Evolutionary conservation across 106 monocot species (phyloP), one percentile per base, ranked within the genome.

Genomic region (Iris macrosiphon): DNA sequence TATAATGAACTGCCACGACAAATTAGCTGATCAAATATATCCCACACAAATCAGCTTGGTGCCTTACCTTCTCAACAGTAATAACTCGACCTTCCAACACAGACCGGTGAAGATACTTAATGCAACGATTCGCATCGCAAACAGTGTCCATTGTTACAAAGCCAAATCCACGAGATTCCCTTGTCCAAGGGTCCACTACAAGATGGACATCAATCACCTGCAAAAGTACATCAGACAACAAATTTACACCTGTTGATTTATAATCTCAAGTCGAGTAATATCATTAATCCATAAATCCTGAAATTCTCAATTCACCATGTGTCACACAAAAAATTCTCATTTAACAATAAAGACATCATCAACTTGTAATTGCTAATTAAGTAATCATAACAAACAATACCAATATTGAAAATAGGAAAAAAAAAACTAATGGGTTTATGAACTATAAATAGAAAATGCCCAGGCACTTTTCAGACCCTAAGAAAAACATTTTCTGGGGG

Each of bases 121-220:
- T 57, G 48, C 93, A 94, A 4, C 75, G 62, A 49, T 85, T 44
- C 10, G 93, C 88, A 35, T 84, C 88, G 35, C 66, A 60, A 39
- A 81, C 10, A 25, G 51, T 59, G 14, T 48, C 66, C 93, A 94
- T 88, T 15, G 84, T 88, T 40, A 94, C 88, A 65, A 88, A 94
- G 28, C 84, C 93, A 81, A 94, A 94, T 3, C 93, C 93, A 40
- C 88, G 88, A 1, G 80, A 84, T 68, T 88, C 84, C 63, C 78
- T 88, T 24, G 88, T 85, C 73, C 75, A 79, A 18, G 84, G 94
- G 49, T 94, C 88, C 27, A 73, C 25, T 17, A 94, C 94, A 40
- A 88, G 72, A 57, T 77, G 84, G 10, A 73, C 65, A 65, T 94
- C 84, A 62, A 66, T 40, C 28, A 93, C 88, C 93, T 93, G 59